Base-by-base conservation (phyloP, 2,329 filamentous ascomycete genomes). In the Ceratocystis lukuohia region DNA sequence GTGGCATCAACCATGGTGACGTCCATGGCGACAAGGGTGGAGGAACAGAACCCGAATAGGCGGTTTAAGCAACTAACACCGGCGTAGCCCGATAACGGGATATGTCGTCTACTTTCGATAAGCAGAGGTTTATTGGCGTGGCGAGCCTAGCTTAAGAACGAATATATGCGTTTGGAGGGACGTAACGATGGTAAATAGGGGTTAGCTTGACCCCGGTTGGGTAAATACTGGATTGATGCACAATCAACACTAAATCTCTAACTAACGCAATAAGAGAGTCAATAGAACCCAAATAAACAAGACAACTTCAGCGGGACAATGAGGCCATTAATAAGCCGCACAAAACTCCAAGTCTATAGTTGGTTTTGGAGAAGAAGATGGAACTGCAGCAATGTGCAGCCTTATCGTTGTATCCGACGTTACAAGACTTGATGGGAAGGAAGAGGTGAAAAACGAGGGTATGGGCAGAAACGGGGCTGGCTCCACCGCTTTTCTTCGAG, bases 151-250 rank as follows among this genome's bases (percentile, higher is more conserved):
- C 25, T 20, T 37, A 61, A 30, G 53, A 59, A 4, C 44, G 25
- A 46, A 48, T 46, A 63, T 63, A 63, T 63, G 61, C 61, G 61
- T 63, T 63, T 63, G 61, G 20, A 48, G 61, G 22, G 61, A 63
- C 46, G 22, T n/a, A 59, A 37, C n/a, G 44, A 50, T 28, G 25
- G 20, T 28, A 46, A 37, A 50, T 63, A 45, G 61, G 61, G 25
- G 44, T 50, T 63, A 63, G 61, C 44, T 50, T 17, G 30, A 63
- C 61, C 61, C 61, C 61, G 44, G 61, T 63, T 59, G 56, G 15
- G 25, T 28, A 20, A 65, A 65, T 65, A 65, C 64, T 65, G 64
- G 12, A 57, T 65, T 65, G 44, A 53, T 65, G 50, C 64, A 65
- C 61, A 63, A 48, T 30, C 41, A n/a, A 8, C 8, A 6, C n/a